Evolutionary conservation across 75 land plant species (phyloP).

Genomic region (Pinus taeda): DNA sequence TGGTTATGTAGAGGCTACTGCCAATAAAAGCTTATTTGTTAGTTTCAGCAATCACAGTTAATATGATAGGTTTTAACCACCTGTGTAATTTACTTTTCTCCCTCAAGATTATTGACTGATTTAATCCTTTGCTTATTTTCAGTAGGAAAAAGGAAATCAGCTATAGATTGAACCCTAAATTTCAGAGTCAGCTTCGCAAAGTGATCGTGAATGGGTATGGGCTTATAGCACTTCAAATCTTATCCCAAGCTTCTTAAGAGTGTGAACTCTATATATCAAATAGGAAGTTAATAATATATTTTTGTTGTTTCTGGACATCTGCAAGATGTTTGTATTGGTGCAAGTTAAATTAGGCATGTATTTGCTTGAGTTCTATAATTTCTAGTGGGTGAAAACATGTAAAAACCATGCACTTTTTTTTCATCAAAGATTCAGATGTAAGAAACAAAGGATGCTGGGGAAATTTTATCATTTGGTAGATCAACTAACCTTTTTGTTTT

Average conservation of each 20-base stretch:
- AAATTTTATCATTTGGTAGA: too few species aligned
- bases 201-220: constrained; percentile 75
- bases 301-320: not conserved
- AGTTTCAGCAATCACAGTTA: not conserved
- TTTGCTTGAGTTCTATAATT: not conserved
- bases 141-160: constrained; percentile 68
- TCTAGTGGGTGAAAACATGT: not conserved
- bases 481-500: too few species aligned
- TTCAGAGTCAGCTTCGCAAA: constrained; percentile 73
- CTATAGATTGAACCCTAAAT: constrained; percentile 77
- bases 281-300: not conserved
- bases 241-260: not conserved
- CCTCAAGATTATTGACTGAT: not conserved
- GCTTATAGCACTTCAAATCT: not conserved
- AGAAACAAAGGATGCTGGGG: too few species aligned
- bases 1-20: too few species aligned
- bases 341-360: not conserved
- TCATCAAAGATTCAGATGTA: too few species aligned
- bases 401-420: not conserved
- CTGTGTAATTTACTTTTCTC: not conserved
- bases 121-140: not conserved
- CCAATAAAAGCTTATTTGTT: too few species aligned
- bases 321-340: not conserved
- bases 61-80: not conserved
- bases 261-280: not conserved